These are phyloP conservation scores for Nemania bipapillata DNA, from an alignment of 2,329 filamentous ascomycete species.

Conservation along the genomic window DNA sequence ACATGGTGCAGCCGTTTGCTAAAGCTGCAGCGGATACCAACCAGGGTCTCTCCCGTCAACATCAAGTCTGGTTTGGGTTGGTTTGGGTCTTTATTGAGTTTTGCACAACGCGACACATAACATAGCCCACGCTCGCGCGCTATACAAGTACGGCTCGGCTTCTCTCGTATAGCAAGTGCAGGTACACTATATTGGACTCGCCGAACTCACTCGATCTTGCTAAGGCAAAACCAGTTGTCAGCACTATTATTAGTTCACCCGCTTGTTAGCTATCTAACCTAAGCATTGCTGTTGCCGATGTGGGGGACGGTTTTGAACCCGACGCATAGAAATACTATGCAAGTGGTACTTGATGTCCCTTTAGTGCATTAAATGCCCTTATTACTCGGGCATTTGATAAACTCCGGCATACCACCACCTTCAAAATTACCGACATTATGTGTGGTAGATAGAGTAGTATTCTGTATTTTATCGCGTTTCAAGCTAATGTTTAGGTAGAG, in stretches of 20 bases:
- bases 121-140: neutral
- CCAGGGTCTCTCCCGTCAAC: constrained; percentile 13
- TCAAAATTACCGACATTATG: constrained; percentile 17
- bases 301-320: neutral
- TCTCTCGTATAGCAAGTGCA: neutral
- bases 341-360: neutral
- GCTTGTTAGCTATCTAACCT: neutral
- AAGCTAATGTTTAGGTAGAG: neutral
- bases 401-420: constrained; percentile 4
- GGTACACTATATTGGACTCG: neutral
- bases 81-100: too few species aligned
- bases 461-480: too few species aligned
- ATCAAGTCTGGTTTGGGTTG: constrained; percentile 1
- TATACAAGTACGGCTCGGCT: neutral
- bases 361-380: neutral
- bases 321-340: neutral
- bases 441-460: neutral
- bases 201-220: neutral
- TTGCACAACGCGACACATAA: constrained; percentile 20
- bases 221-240: constrained; percentile 2
- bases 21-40: neutral
- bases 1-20: constrained; percentile 20
- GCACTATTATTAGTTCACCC: constrained; percentile 14
- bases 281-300: constrained; percentile 2
- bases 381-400: constrained; percentile 17